These are phyloP conservation scores for Panaeolus papilionaceus DNA, from an alignment of 768 basidiomycete genomes.

Conservation along the genomic window DNA sequence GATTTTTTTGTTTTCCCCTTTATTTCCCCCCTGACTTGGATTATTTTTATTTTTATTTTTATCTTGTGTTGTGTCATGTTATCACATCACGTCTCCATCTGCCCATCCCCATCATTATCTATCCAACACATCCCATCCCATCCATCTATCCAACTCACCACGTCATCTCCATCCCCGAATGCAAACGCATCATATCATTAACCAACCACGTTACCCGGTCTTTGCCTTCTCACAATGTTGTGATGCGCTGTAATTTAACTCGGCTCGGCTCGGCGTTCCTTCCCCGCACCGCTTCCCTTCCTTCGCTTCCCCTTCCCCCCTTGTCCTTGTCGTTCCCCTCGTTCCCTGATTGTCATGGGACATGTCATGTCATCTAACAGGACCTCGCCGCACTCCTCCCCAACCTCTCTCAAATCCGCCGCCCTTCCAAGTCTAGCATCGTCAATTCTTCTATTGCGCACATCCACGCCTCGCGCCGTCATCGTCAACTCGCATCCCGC, in stretches of 20 bases:
- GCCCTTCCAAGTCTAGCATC: slow-evolving; percentile 96
- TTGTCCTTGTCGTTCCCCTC: neutral
- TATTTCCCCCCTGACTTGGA: too few species aligned
- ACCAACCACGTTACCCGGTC: neutral
- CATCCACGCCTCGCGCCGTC: slow-evolving; percentile 81
- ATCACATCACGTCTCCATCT: too few species aligned
- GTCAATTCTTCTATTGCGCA: slow-evolving; percentile 96
- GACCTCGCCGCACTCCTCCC: slow-evolving; percentile 93
- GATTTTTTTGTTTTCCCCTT: neutral
- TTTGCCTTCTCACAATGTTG: too few species aligned
- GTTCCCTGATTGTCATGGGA: neutral
- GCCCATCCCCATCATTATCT: too few species aligned
- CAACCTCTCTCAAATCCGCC: slow-evolving; percentile 87
- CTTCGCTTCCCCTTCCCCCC: neutral
- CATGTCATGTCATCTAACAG: slow-evolving; percentile 39
- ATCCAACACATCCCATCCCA: too few species aligned
- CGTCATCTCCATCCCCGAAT: slow-evolving; percentile 6
- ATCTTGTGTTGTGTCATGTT: neutral
- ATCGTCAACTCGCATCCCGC: slow-evolving; percentile 80
- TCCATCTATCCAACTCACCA: neutral
- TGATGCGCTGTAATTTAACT: too few species aligned
- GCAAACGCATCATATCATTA: too few species aligned
- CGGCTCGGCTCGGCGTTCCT: neutral
- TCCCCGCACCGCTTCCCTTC: neutral
- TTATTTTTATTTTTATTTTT: neutral